These are phyloP conservation scores for Chlorella sp. DNA, from an alignment of 139 green algal genomes.

Conservation along the genomic window DNA sequence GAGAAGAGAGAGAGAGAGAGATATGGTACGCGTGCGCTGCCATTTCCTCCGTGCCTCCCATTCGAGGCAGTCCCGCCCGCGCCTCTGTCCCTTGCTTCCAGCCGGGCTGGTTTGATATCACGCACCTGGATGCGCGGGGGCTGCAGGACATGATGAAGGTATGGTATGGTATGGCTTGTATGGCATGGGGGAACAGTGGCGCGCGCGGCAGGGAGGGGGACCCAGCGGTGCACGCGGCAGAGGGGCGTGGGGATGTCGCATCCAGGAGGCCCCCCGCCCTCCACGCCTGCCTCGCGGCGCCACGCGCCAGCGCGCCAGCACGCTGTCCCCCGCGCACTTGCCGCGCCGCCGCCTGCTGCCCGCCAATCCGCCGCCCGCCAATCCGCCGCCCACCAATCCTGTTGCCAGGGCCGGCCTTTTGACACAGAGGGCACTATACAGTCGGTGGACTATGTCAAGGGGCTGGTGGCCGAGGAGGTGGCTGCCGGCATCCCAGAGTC, in stretches of 20 bases:
- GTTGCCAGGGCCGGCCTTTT: slow-evolving; percentile 27
- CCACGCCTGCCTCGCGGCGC: neutral
- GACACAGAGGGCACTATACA: slow-evolving; percentile 34
- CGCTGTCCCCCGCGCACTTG: neutral
- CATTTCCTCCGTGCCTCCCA: neutral
- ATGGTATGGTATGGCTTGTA: neutral
- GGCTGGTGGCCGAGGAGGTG: slow-evolving; percentile 42
- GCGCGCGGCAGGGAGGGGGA: neutral
- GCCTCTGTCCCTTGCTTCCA: neutral
- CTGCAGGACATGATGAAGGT: slow-evolving; percentile 41
- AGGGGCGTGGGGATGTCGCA: neutral
- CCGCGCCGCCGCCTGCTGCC: neutral
- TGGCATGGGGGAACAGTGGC: neutral
- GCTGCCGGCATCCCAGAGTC: slow-evolving; percentile 34
- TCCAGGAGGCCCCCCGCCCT: neutral
- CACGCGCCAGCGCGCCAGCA: neutral
- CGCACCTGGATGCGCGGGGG: slow-evolving; percentile 17
- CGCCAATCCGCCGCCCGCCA: neutral
- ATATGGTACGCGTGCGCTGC: neutral
- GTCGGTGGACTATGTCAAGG: slow-evolving; percentile 24
- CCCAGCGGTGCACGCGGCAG: neutral
- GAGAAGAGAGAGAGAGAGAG: too few relatives aligned
- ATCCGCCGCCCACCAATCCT: neutral
- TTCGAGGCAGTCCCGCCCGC: neutral
- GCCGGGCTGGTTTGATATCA: slow-evolving; percentile 60